A percentile compares a stretch with the other conserved stretches of the same genome.
These are phyloP conservation scores for Narthecium ossifragum DNA, from an alignment of 106 monocot species.

Conservation along the genomic window DNA sequence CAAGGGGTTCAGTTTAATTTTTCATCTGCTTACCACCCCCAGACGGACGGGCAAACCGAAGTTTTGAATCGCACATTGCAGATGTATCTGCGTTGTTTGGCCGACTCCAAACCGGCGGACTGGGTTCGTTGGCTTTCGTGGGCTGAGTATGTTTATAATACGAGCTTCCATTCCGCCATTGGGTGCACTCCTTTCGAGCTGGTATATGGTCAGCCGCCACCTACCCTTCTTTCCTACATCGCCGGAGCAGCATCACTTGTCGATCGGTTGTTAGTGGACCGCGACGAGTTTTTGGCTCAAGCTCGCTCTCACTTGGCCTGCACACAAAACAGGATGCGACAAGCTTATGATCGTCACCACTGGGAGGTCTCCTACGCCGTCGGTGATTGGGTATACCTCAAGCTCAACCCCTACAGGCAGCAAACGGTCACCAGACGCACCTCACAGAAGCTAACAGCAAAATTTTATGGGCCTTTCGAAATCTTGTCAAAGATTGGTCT, in stretches of 20 bases:
- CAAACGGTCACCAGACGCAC: background rate
- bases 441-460: background rate
- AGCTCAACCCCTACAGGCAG: background rate
- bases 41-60: conserved; percentile 13
- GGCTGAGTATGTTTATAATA: conserved; percentile 12
- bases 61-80: background rate
- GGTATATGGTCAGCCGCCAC: background rate
- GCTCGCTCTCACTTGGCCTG: background rate
- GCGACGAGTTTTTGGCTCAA: background rate
- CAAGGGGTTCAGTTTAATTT: background rate
- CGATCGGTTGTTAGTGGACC: background rate
- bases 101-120: background rate
- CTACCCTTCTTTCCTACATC: background rate
- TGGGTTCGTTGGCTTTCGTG: background rate
- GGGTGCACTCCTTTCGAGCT: background rate
- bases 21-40: conserved; percentile 4
- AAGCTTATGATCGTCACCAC: background rate
- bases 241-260: background rate
- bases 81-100: conserved; percentile 5
- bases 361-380: background rate
- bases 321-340: background rate
- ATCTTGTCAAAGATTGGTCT: background rate
- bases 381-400: background rate
- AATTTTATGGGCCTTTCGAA: background rate
- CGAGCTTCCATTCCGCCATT: background rate